Conservation (phyloP, 805 yeast species). For the Vanderwaltozyma verrucispora region DNA sequence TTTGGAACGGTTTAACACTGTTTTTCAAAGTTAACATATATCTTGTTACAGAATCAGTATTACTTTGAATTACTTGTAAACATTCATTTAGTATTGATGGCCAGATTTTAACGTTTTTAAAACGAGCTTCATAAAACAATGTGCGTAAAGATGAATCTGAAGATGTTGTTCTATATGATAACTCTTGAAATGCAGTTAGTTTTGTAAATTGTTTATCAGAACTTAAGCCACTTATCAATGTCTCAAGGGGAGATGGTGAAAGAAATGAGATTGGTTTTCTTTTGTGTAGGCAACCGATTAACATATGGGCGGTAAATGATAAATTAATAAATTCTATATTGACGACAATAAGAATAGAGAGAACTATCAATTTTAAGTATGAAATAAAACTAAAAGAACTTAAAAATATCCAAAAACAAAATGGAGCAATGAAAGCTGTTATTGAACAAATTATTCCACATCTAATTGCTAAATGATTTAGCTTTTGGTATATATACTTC, state of each 20-base stretch:
- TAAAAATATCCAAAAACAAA: constrained; percentile 30
- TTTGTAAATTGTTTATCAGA: constrained; percentile 41
- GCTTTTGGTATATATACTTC: constrained; percentile 25
- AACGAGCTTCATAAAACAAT: constrained; percentile 43
- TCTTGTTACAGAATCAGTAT: constrained; percentile 30
- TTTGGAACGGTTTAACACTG: background rate
- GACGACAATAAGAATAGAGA: constrained; percentile 29
- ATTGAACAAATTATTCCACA: constrained; percentile 6
- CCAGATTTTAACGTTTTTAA: constrained; percentile 44
- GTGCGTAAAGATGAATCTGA: constrained; percentile 38
- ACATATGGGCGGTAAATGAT: constrained; percentile 52
- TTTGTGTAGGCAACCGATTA: constrained; percentile 66
- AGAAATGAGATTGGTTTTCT: constrained; percentile 47
- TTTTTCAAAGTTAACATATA: constrained; percentile 15
- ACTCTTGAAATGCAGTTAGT: constrained; percentile 66
- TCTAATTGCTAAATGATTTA: constrained; percentile 26
- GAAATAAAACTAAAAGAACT: too few species aligned
- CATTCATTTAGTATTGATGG: constrained; percentile 51
- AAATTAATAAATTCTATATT: constrained; percentile 49
- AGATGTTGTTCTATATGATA: constrained; percentile 51
- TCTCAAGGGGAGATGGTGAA: constrained; percentile 52
- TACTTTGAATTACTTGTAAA: constrained; percentile 40
- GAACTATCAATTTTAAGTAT: constrained; percentile 23
- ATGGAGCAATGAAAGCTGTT: constrained; percentile 13
- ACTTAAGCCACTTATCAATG: constrained; percentile 53